Percentiles rank a stretch among this genome's conserved stretches.
Evolutionary conservation across 225 moss, liverwort and hornwort genomes (phyloP).

Genomic region (Anthoceros angustus): DNA sequence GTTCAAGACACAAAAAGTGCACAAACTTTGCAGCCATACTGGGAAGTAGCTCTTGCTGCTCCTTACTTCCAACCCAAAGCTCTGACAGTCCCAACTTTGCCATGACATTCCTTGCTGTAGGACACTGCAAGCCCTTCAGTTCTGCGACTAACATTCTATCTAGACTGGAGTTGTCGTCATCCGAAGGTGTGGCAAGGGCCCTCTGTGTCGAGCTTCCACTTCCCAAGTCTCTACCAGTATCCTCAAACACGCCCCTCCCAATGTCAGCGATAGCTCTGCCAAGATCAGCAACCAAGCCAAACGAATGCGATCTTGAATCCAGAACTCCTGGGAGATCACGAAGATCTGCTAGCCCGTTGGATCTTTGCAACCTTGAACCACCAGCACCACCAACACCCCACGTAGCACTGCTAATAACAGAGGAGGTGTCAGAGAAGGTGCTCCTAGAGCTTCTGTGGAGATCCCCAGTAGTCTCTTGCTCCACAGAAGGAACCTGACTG

Average conservation of each 20-base stretch:
- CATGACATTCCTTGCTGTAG: slow-evolving; percentile 51
- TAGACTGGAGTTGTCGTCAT: slow-evolving; percentile 14
- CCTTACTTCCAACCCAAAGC: slow-evolving; percentile 67
- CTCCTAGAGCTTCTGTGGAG: not conserved
- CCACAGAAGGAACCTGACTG: no score
- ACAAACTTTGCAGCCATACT: slow-evolving; percentile 47
- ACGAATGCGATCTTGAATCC: slow-evolving; percentile 40
- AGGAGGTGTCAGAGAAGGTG: not conserved
- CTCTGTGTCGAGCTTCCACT: not conserved
- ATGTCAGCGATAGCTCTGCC: slow-evolving; percentile 62
- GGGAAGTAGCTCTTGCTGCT: slow-evolving; percentile 62
- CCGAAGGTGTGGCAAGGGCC: not conserved
- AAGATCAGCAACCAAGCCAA: slow-evolving; percentile 51
- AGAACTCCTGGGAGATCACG: slow-evolving; percentile 19
- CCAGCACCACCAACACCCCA: slow-evolving; percentile 16
- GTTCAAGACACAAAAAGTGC: slow-evolving; percentile 55
- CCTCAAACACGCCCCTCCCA: slow-evolving; percentile 44
- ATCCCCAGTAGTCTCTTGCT: slow-evolving; percentile 1
- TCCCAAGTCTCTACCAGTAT: slow-evolving; percentile 19
- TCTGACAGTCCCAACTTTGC: slow-evolving; percentile 46
- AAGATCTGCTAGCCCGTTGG: slow-evolving; percentile 20
- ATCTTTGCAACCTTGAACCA: slow-evolving; percentile 20
- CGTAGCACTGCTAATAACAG: not conserved
- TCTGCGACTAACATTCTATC: slow-evolving; percentile 32
- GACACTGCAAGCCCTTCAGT: slow-evolving; percentile 65